These are phyloP conservation scores for Neonectria magnoliae DNA, from an alignment of 2,329 filamentous ascomycete species.

Conservation along the genomic window DNA sequence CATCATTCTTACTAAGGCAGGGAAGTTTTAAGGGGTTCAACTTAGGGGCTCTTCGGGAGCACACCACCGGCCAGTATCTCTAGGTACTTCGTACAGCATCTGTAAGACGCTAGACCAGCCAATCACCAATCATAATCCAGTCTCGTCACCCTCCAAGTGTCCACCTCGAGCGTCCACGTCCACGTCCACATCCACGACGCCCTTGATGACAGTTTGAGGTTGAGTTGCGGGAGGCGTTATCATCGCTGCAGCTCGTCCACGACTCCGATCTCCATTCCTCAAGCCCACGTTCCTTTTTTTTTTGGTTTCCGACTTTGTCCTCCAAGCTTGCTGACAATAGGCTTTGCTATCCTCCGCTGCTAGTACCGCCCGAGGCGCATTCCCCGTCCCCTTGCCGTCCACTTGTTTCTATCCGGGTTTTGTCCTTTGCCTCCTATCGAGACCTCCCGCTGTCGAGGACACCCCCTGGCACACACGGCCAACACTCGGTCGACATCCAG, in stretches of 20 bases:
- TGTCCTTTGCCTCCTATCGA: slow-evolving; percentile 2
- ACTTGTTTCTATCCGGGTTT: neutral
- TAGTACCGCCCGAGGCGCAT: slow-evolving; percentile 22
- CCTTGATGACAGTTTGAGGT: slow-evolving; percentile 28
- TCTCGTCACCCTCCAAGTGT: slow-evolving; percentile 17
- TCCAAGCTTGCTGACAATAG: neutral
- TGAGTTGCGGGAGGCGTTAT: slow-evolving; percentile 21
- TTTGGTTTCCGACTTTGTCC: neutral
- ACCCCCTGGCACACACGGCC: neutral
- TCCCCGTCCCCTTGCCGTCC: neutral
- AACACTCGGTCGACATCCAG: neutral
- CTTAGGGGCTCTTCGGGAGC: neutral
- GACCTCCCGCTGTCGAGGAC: too few relatives aligned
- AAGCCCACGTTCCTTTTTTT: slow-evolving; percentile 24
- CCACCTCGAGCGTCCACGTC: slow-evolving; percentile 6
- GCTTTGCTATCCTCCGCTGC: neutral
- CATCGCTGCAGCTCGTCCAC: neutral
- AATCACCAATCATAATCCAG: slow-evolving; percentile 9
- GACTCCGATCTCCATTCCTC: neutral
- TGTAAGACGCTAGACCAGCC: neutral
- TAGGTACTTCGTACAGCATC: neutral
- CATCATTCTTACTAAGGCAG: neutral
- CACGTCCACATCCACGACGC: slow-evolving; percentile 11
- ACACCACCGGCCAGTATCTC: neutral
- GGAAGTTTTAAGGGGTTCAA: neutral